Evolutionary conservation across 2,329 filamentous ascomycete species (phyloP), one percentile per base, ranked within the genome.

Genomic region (Penicillium hordei): DNA sequence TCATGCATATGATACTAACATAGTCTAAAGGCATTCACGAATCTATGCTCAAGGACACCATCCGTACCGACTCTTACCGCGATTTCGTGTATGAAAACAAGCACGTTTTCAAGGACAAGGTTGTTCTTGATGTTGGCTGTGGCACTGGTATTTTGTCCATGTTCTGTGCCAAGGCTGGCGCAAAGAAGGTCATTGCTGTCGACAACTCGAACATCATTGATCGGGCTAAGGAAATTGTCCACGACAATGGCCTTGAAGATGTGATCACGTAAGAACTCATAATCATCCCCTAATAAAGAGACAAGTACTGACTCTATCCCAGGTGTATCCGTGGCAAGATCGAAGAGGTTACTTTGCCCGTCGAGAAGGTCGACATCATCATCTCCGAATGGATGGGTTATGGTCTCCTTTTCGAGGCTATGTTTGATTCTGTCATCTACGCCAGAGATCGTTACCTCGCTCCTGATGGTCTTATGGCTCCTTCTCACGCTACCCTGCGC

Each of bases 351-450:
- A 81, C 77, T 56, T 82, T 92, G 23, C 92, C 90, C 1, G 88
- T 93, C 8, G 81, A 86, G 53, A 81, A 93, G 69, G 93, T 97
- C 45, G 93, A 97, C 76, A 89, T 97, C 69, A 96, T 97, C 71
- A 88, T 97, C 60, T 95, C 90, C 59, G 93, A 97, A 75, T 97
- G 93, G 93, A 97, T 97, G 93, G 93, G 93, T 31, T 97, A 97
- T 73, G 90, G 88, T 63, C 83, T 97, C 19, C 83, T 97, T 6
- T 97, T 95, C 74, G 93, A 97, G 76, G 91, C 92, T 55, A 97
- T 97, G 93, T 86, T 97, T 29, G 91, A 94, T 63, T 95, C 91
- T 48, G 91, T 97, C 23, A 82, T 97, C 50, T 93, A 86, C 70
- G 93, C 93, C 43, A 84, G 93, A 60, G 93, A 97, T 76, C 86